Evolutionary conservation across 371 early-diverging fungal species (phyloP).

Genomic region (Mortierella sp.): DNA sequence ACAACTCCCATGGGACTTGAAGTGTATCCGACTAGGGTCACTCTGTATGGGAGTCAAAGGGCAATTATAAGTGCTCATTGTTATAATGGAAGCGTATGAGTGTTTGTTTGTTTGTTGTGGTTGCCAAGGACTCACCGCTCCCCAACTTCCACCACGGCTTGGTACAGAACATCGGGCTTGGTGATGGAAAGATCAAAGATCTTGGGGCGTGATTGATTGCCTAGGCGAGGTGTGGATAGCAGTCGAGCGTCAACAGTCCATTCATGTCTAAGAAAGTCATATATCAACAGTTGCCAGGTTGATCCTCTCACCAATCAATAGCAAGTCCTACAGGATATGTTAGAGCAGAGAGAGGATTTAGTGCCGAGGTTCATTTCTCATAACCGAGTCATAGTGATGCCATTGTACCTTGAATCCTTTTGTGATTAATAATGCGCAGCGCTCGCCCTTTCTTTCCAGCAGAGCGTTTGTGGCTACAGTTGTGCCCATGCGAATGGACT

Average conservation of each 20-base stretch:
- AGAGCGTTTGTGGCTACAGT: conserved; percentile 98
- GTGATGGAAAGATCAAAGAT: conserved; percentile 92
- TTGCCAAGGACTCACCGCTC: conserved; percentile 87
- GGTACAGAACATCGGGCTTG: conserved; percentile 88
- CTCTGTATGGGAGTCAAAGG: conserved; percentile 55
- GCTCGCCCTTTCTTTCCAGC: conserved; percentile 91
- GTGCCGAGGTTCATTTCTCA: too few species aligned
- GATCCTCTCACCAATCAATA: conserved; percentile 67
- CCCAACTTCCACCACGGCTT: conserved; percentile 87
- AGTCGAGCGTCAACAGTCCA: too few species aligned
- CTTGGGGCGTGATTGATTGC: conserved; percentile 93
- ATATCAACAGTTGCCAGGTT: too few species aligned
- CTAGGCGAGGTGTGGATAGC: conserved; percentile 56
- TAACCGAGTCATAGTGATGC: background rate
- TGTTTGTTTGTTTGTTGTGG: too few species aligned
- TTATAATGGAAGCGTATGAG: too few species aligned
- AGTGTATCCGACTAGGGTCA: conserved; percentile 82
- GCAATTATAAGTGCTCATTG: too few species aligned
- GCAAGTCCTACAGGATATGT: conserved; percentile 59
- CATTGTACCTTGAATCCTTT: conserved; percentile 83
- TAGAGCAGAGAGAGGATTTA: background rate
- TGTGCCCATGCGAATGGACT: conserved; percentile 94
- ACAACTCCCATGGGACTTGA: conserved; percentile 66
- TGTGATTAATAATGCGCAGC: conserved; percentile 87
- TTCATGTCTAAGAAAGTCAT: too few species aligned